A percentile compares a stretch with the other conserved stretches of the same genome.
These are phyloP conservation scores for Trichoderma sp. DNA, from an alignment of 2,329 filamentous ascomycete genomes.

Conservation along the genomic window DNA sequence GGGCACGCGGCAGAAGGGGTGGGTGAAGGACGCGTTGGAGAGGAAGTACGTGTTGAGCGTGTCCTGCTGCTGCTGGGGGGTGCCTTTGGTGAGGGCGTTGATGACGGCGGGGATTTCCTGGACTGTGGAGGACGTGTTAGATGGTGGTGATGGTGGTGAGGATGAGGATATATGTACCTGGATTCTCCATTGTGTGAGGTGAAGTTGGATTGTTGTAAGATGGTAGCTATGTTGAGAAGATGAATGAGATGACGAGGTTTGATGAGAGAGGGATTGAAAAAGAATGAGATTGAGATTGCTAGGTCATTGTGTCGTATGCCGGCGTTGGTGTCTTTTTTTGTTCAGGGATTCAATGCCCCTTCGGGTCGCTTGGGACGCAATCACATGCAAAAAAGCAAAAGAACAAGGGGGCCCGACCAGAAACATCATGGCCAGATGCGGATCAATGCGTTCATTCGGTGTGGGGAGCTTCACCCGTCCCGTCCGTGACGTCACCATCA, in stretches of 20 bases:
- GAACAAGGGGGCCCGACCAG: too few species aligned
- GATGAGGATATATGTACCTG: slow-evolving; percentile 39
- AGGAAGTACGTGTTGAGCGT: slow-evolving; percentile 75
- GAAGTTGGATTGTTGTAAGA: too few species aligned
- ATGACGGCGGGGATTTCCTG: slow-evolving; percentile 69
- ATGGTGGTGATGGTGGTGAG: not conserved
- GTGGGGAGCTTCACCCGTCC: slow-evolving; percentile 25
- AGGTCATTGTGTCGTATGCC: not conserved
- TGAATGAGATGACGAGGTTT: too few species aligned
- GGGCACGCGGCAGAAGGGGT: slow-evolving; percentile 75
- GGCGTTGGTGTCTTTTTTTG: not conserved
- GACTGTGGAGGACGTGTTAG: slow-evolving; percentile 37
- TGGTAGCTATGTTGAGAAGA: too few species aligned
- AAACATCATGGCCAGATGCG: not conserved
- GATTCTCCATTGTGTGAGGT: slow-evolving; percentile 44
- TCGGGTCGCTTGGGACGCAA: not conserved
- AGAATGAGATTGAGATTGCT: too few species aligned
- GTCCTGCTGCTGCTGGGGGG: slow-evolving; percentile 64
- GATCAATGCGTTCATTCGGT: slow-evolving; percentile 21
- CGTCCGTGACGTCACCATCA: slow-evolving; percentile 37
- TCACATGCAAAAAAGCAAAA: slow-evolving; percentile 25
- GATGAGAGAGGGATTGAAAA: too few species aligned
- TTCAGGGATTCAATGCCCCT: slow-evolving; percentile 3
- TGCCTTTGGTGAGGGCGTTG: slow-evolving; percentile 66
- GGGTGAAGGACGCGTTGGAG: slow-evolving; percentile 69